Conservation (phyloP, 139 green algal genomes). For the Chlorella sp. region DNA sequence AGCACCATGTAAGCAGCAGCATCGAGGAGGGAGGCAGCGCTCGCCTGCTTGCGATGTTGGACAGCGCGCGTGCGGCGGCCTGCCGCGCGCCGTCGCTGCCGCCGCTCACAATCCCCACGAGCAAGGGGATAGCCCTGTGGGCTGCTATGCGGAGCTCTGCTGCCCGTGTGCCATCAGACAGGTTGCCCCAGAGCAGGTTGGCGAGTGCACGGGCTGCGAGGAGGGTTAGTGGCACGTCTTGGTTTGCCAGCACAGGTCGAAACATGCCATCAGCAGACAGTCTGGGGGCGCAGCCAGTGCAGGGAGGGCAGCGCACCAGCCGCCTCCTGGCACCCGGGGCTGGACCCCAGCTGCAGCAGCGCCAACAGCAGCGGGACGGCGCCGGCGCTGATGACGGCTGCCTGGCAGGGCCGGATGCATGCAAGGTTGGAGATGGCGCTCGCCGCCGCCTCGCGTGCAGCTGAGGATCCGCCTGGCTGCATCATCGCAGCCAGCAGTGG, state of each 20-base stretch:
- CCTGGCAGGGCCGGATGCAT: constrained; percentile 23
- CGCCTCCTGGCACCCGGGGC: constrained; percentile 27
- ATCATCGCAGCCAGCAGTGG: constrained; percentile 31
- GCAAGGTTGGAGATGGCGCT: constrained; percentile 33
- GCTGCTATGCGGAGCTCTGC: constrained; percentile 3
- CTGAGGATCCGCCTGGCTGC: too few species aligned
- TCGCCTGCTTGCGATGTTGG: constrained; percentile 29
- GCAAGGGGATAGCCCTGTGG: constrained; percentile 18
- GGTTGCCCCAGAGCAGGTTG: constrained; percentile 31
- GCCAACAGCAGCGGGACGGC: constrained; percentile 17
- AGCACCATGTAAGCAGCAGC: too few species aligned
- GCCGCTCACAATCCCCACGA: not conserved
- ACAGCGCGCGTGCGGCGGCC: constrained; percentile 29
- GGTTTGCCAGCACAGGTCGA: too few species aligned
- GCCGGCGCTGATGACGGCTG: constrained; percentile 3
- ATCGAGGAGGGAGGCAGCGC: not conserved
- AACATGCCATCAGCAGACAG: too few species aligned
- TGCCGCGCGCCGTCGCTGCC: constrained; percentile 18
- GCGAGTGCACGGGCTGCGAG: constrained; percentile 18
- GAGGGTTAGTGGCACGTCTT: too few species aligned
- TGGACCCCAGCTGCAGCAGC: constrained; percentile 10
- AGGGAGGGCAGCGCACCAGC: too few species aligned
- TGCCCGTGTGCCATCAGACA: too few species aligned
- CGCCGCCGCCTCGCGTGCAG: constrained; percentile 36
- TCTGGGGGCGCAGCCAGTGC: too few species aligned